Percentiles rank a stretch among this genome's conserved stretches.
These are phyloP conservation scores for Luzula sylvatica DNA, from an alignment of 176 grass and related monocot species.

Conservation along the genomic window DNA sequence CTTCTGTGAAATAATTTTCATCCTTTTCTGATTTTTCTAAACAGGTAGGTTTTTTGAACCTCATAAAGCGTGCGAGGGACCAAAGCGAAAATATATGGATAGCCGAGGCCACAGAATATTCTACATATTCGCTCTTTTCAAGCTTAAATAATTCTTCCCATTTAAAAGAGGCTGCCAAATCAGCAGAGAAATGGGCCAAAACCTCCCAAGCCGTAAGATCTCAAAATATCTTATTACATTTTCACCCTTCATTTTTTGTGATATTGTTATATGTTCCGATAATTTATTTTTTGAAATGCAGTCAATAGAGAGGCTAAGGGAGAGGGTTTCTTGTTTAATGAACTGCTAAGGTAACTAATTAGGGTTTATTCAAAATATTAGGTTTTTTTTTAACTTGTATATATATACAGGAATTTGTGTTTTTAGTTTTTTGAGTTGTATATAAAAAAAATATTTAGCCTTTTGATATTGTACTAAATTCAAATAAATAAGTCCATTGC, in stretches of 20 bases:
- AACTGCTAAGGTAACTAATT: slow-evolving; percentile 35
- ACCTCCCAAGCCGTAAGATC: slow-evolving; percentile 47
- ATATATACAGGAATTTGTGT: not conserved
- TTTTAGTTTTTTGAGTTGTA: not conserved
- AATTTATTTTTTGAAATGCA: slow-evolving; percentile 15
- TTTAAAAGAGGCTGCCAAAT: slow-evolving; percentile 46
- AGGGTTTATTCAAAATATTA: not conserved
- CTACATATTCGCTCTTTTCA: slow-evolving; percentile 40
- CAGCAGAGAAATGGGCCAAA: slow-evolving; percentile 65
- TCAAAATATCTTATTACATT: not conserved
- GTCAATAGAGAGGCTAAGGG: slow-evolving; percentile 58
- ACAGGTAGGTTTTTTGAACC: slow-evolving; percentile 82
- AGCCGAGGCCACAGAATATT: slow-evolving; percentile 62
- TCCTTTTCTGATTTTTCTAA: slow-evolving; percentile 17
- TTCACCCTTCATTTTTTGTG: slow-evolving; percentile 8
- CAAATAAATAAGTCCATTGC: too few relatives aligned
- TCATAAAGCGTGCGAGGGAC: slow-evolving; percentile 69
- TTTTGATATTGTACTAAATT: too few relatives aligned
- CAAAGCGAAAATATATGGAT: slow-evolving; percentile 73
- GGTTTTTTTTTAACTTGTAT: too few relatives aligned
- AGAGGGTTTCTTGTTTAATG: slow-evolving; percentile 46
- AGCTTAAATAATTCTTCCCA: slow-evolving; percentile 58
- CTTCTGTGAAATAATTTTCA: not conserved
- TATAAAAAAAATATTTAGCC: too few relatives aligned
- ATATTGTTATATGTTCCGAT: too few relatives aligned